Percentiles rank a stretch among this genome's conserved stretches.
Conservation (phyloP, 257 asterid species). For the Perilla frutescens region DNA sequence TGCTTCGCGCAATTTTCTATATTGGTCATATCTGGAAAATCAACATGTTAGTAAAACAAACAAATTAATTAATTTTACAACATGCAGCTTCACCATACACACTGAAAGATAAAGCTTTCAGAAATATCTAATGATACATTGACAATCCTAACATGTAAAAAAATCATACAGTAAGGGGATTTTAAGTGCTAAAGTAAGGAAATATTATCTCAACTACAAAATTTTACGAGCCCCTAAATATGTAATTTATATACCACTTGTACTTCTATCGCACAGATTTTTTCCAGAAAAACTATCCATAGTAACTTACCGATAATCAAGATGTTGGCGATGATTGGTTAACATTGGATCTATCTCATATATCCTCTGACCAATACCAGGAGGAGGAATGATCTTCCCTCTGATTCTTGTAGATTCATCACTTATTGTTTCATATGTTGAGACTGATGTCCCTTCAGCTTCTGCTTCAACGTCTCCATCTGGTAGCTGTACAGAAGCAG, state of each 20-base stretch:
- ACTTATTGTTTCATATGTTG: conserved; percentile 47
- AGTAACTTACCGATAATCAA: conserved; percentile 76
- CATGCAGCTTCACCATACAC: conserved; percentile 10
- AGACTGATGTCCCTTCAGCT: conserved; percentile 42
- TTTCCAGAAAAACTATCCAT: conserved; percentile 6
- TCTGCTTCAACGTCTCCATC: conserved; percentile 45
- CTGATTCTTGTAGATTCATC: conserved; percentile 63
- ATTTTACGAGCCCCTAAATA: not conserved
- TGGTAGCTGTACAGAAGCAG: conserved; percentile 35
- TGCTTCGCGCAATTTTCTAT: conserved; percentile 73
- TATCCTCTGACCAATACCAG: conserved; percentile 84
- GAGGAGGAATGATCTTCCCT: conserved; percentile 68
- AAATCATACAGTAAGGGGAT: conserved; percentile 1
- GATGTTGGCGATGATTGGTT: conserved; percentile 68
- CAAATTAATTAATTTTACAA: conserved; percentile 18
- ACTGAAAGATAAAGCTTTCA: not conserved
- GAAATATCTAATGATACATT: conserved; percentile 18
- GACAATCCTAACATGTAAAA: conserved; percentile 20
- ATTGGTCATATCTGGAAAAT: conserved; percentile 73
- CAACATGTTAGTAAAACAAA: conserved; percentile 24
- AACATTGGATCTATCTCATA: conserved; percentile 91
- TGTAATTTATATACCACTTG: conserved; percentile 17
- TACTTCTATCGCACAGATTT: conserved; percentile 13
- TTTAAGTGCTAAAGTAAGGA: not conserved
- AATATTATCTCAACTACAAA: conserved; percentile 12